Conservation (phyloP, 345 rosid species). For the Populus davidiana region DNA sequence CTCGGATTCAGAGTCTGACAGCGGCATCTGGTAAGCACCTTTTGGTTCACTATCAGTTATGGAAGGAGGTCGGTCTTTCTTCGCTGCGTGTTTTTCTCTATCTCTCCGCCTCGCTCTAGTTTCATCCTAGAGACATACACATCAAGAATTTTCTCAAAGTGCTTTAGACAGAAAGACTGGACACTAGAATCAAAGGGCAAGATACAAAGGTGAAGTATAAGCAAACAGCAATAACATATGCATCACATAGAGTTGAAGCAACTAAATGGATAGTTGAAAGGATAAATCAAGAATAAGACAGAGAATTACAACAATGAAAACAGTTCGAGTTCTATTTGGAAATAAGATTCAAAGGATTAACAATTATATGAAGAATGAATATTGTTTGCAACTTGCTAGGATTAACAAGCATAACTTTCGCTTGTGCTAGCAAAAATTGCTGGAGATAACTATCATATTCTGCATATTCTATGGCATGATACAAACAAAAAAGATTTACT, state of each 20-base stretch:
- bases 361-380: background rate
- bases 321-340: background rate
- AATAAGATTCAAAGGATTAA: background rate
- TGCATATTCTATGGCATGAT: background rate
- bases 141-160: background rate
- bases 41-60: slow-evolving; percentile 67
- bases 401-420: no score
- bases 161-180: background rate
- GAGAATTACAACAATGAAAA: background rate
- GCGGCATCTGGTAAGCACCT: slow-evolving; percentile 62
- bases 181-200: background rate
- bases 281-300: background rate
- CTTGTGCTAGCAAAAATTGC: background rate
- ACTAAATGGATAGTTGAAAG: no score
- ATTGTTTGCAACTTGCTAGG: background rate
- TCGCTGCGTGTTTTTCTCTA: slow-evolving; percentile 26
- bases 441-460: background rate
- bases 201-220: background rate
- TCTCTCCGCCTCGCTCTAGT: slow-evolving; percentile 29
- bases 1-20: slow-evolving; percentile 66
- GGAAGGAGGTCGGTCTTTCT: slow-evolving; percentile 48
- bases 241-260: background rate
- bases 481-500: background rate
- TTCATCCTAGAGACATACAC: slow-evolving; percentile 47
- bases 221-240: background rate